These are phyloP conservation scores for Cytospora chrysosperma DNA, from an alignment of 2,329 filamentous ascomycete species.

Conservation along the genomic window DNA sequence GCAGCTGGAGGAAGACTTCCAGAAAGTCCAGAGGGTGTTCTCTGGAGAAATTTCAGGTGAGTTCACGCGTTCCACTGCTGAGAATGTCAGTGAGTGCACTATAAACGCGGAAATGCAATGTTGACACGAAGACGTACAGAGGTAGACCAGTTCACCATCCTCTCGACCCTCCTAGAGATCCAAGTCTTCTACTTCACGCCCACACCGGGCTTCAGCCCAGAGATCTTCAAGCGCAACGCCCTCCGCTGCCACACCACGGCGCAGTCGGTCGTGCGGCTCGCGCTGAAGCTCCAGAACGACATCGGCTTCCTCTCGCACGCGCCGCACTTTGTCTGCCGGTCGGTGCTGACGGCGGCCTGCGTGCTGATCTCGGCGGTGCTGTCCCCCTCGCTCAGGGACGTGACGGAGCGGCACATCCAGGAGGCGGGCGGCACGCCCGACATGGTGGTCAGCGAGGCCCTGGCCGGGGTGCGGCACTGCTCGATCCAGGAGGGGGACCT, in stretches of 20 bases:
- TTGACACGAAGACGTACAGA: slow-evolving; percentile 35
- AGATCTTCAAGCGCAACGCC: slow-evolving; percentile 44
- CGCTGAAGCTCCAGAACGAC: slow-evolving; percentile 43
- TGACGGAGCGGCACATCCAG: slow-evolving; percentile 34
- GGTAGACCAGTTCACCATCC: slow-evolving; percentile 47
- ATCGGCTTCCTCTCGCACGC: slow-evolving; percentile 44
- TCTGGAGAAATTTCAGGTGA: slow-evolving; percentile 47
- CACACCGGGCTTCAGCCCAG: slow-evolving; percentile 38
- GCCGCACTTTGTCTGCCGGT: slow-evolving; percentile 50
- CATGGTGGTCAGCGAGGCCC: slow-evolving; percentile 27
- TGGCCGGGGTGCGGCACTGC: slow-evolving; percentile 41
- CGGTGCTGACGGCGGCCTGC: slow-evolving; percentile 45
- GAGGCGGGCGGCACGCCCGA: slow-evolving; percentile 17
- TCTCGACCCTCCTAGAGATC: slow-evolving; percentile 52
- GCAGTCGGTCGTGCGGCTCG: slow-evolving; percentile 43
- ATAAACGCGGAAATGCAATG: too few species aligned
- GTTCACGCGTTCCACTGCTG: neutral
- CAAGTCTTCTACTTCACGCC: slow-evolving; percentile 54
- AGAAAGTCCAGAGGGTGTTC: slow-evolving; percentile 46
- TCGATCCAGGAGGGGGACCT: slow-evolving; percentile 51
- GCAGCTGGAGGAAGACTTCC: slow-evolving; percentile 53
- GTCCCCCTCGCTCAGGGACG: slow-evolving; percentile 41
- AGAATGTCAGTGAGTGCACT: neutral
- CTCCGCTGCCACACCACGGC: slow-evolving; percentile 50
- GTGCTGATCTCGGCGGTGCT: slow-evolving; percentile 47